Conservation (phyloP, 139 green algal species). For the Chlorella sp. region DNA sequence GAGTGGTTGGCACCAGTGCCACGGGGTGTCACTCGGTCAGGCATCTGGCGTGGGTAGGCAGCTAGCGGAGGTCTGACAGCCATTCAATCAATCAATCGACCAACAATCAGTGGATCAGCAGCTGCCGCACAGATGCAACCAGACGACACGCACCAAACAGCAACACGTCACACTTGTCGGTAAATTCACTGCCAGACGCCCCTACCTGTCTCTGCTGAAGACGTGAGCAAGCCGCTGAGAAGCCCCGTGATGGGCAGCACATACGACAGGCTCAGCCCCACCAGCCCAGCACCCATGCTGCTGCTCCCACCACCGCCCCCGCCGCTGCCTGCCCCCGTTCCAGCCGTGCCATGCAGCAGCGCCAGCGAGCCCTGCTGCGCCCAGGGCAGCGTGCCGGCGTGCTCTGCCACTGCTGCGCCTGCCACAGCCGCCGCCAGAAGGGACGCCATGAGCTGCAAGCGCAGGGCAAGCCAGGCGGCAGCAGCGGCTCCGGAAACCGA, state of each 20-base stretch:
- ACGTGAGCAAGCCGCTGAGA: slow-evolving; percentile 79
- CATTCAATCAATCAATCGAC: too few relatives aligned
- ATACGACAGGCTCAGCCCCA: slow-evolving; percentile 82
- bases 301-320: background rate
- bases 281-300: slow-evolving; percentile 56
- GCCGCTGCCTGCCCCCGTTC: background rate
- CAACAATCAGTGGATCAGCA: too few relatives aligned
- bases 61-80: background rate
- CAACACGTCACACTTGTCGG: too few relatives aligned
- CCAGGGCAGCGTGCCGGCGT: slow-evolving; percentile 29
- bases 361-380: slow-evolving; percentile 41
- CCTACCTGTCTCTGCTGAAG: slow-evolving; percentile 67
- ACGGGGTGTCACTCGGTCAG: too few relatives aligned
- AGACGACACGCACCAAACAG: too few relatives aligned
- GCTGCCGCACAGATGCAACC: background rate
- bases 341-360: background rate
- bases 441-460: slow-evolving; percentile 86
- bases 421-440: slow-evolving; percentile 68
- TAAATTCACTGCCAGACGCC: background rate
- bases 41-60: too few relatives aligned
- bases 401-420: slow-evolving; percentile 50
- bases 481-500: slow-evolving; percentile 45
- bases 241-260: slow-evolving; percentile 81
- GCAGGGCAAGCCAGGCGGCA: slow-evolving; percentile 74
- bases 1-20: too few relatives aligned